A percentile compares a stretch with the other conserved stretches of the same genome.
Conservation (phyloP, 2,329 filamentous ascomycete genomes). For the Endocalyx cinctus region DNA sequence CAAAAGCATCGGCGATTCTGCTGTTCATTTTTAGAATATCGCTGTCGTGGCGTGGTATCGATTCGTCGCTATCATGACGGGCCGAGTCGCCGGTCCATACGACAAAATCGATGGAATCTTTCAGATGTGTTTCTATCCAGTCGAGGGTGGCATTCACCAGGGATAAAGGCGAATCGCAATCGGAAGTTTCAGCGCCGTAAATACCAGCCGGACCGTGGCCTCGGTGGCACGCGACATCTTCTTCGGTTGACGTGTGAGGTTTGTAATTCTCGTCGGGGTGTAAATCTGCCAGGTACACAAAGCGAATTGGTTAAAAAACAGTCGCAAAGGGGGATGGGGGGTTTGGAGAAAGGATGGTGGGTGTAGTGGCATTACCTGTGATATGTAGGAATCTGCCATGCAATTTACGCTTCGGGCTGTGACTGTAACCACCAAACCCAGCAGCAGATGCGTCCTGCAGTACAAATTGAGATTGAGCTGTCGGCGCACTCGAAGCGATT, state of each 20-base stretch:
- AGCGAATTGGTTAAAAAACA: conserved; percentile 9
- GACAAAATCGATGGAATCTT: conserved; percentile 79
- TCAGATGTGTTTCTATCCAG: conserved; percentile 78
- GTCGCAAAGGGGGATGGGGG: conserved; percentile 3
- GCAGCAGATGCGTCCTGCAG: conserved; percentile 18
- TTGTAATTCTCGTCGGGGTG: conserved; percentile 90
- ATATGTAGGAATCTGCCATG: conserved; percentile 81
- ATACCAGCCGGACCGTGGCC: conserved; percentile 71
- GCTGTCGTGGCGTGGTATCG: conserved; percentile 66
- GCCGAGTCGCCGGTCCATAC: conserved; percentile 91
- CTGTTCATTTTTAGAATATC: conserved; percentile 78
- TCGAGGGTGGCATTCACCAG: conserved; percentile 85
- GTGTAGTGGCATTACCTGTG: conserved; percentile 58
- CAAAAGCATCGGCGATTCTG: conserved; percentile 70
- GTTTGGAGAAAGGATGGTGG: conserved; percentile 4
- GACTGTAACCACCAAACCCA: conserved; percentile 11
- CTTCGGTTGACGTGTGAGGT: conserved; percentile 65
- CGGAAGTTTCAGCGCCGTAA: conserved; percentile 80
- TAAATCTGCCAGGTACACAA: conserved; percentile 58
- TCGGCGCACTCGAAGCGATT: conserved; percentile 20
- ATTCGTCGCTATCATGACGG: conserved; percentile 82
- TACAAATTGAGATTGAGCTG: conserved; percentile 19
- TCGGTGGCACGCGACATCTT: conserved; percentile 71
- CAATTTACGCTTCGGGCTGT: conserved; percentile 39
- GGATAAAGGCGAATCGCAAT: conserved; percentile 78